These are phyloP conservation scores for Viola pubescens DNA, from an alignment of 441 rosid genomes.

Conservation along the genomic window DNA sequence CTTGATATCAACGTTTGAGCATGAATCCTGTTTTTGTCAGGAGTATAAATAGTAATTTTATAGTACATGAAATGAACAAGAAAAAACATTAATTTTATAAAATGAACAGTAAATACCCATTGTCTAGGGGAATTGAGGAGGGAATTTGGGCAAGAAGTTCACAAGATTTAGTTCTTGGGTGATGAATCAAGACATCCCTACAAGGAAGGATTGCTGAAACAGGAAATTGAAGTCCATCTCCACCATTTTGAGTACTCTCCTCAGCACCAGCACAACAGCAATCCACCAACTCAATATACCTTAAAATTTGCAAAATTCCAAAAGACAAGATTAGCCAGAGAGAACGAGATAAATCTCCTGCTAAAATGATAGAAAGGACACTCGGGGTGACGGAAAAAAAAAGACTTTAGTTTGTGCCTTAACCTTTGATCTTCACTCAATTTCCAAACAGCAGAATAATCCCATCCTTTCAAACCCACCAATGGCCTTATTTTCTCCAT, in stretches of 20 bases:
- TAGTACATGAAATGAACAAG: background rate
- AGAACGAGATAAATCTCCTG: background rate
- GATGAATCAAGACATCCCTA: slow-evolving; percentile 61
- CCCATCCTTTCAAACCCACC: slow-evolving; percentile 68
- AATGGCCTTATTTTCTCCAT: slow-evolving; percentile 65
- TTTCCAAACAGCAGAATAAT: slow-evolving; percentile 77
- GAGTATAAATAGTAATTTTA: background rate
- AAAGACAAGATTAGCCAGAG: slow-evolving; percentile 2
- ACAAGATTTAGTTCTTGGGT: slow-evolving; percentile 58
- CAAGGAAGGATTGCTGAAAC: slow-evolving; percentile 36
- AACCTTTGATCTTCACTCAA: slow-evolving; percentile 80
- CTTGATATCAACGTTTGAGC: slow-evolving; percentile 59
- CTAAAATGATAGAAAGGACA: background rate
- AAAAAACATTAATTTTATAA: background rate
- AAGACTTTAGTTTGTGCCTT: background rate
- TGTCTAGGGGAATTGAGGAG: slow-evolving; percentile 51
- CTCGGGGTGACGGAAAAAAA: no score
- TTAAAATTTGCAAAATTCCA: slow-evolving; percentile 5
- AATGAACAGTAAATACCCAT: slow-evolving; percentile 35
- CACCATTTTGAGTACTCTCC: slow-evolving; percentile 21
- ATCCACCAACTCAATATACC: slow-evolving; percentile 70
- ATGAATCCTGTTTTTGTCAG: slow-evolving; percentile 34
- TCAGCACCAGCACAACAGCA: slow-evolving; percentile 72
- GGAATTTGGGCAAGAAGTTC: slow-evolving; percentile 62
- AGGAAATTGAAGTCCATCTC: slow-evolving; percentile 45